Conservation (phyloP, 208 protist species). For the Trypanosoma melophagium region DNA sequence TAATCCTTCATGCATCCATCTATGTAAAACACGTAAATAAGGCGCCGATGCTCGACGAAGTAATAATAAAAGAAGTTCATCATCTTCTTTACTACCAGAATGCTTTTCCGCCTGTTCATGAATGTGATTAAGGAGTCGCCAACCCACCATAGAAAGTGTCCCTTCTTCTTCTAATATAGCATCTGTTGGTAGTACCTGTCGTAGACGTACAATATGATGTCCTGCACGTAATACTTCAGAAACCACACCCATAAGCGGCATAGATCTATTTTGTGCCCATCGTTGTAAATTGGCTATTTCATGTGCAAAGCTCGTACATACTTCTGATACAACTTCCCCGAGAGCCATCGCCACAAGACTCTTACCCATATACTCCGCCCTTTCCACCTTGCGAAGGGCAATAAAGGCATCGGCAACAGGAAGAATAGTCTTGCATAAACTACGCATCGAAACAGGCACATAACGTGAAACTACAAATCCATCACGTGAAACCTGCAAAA, state of each 20-base stretch:
- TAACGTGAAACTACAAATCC: conserved; percentile 59
- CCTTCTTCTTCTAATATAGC: conserved; percentile 37
- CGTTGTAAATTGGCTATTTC: conserved; percentile 71
- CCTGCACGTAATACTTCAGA: conserved; percentile 81
- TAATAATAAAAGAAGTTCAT: conserved; percentile 66
- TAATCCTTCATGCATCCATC: conserved; percentile 84
- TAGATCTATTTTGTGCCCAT: conserved; percentile 50
- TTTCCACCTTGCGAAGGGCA: conserved; percentile 59
- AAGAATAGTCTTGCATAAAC: conserved; percentile 66
- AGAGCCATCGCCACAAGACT: conserved; percentile 86
- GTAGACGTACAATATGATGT: conserved; percentile 79
- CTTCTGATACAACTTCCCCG: conserved; percentile 76
- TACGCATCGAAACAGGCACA: conserved; percentile 67
- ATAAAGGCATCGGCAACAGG: conserved; percentile 82
- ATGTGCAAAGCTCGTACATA: conserved; percentile 81
- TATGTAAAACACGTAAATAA: conserved; percentile 75
- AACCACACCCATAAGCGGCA: conserved; percentile 84
- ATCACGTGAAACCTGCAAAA: conserved; percentile 38
- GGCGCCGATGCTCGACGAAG: conserved; percentile 75
- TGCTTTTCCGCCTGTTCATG: conserved; percentile 58
- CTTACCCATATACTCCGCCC: conserved; percentile 63
- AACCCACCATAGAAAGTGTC: conserved; percentile 43
- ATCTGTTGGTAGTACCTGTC: conserved; percentile 80
- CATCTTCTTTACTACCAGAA: conserved; percentile 73
- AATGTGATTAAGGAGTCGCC: conserved; percentile 79